Evolutionary conservation across 1,284 basidiomycete genomes (phyloP).

Genomic region (Austroboletus niveus): DNA sequence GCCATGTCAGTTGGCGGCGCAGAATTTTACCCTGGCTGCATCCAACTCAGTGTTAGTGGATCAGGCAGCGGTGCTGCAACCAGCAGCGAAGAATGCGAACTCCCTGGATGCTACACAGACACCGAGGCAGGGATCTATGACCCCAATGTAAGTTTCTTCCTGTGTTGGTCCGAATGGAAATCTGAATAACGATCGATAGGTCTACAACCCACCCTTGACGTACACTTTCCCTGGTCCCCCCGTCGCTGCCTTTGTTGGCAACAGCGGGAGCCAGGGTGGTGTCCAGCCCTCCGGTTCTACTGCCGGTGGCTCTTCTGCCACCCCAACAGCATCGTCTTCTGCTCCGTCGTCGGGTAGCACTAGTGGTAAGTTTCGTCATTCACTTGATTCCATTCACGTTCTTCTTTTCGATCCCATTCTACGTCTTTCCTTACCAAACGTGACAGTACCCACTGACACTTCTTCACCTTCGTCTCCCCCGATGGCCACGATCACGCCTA

Average conservation of each 20-base stretch:
- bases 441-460: slow-evolving; percentile 24
- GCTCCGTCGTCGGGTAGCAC: slow-evolving; percentile 15
- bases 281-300: slow-evolving; percentile 20
- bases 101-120: slow-evolving; percentile 66
- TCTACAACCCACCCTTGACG: slow-evolving; percentile 34
- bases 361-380: slow-evolving; percentile 14
- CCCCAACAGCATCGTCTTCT: slow-evolving; percentile 12
- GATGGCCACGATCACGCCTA: not conserved
- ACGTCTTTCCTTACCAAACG: slow-evolving; percentile 17
- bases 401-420: not conserved
- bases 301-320: slow-evolving; percentile 14
- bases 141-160: slow-evolving; percentile 37
- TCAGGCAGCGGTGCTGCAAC: slow-evolving; percentile 44
- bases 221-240: slow-evolving; percentile 43
- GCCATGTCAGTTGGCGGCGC: slow-evolving; percentile 50
- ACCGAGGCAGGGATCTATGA: slow-evolving; percentile 59
- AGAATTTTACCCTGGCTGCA: slow-evolving; percentile 73
- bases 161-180: not conserved
- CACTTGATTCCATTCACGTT: not conserved
- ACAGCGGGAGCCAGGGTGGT: slow-evolving; percentile 13
- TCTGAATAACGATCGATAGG: slow-evolving; percentile 18
- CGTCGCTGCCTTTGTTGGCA: slow-evolving; percentile 30
- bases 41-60: slow-evolving; percentile 58
- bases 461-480: slow-evolving; percentile 13
- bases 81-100: slow-evolving; percentile 45